These are phyloP conservation scores for Euryodendron excelsum DNA, from an alignment of 148 eudicot species.

Conservation along the genomic window DNA sequence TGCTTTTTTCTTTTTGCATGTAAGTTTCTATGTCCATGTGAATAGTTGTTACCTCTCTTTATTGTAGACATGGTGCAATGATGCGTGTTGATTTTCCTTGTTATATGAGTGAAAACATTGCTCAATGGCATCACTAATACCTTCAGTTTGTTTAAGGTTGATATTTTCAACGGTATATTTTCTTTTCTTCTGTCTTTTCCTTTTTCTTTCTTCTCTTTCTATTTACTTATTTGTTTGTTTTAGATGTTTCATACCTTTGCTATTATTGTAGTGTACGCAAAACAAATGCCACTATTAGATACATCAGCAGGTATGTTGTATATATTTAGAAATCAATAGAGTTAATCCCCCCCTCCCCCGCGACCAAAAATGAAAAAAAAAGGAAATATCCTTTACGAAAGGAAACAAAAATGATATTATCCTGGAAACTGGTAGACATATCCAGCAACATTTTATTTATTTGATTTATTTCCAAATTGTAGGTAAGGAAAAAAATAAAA, in stretches of 20 bases:
- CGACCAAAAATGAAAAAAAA: too few relatives aligned
- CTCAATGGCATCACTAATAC: too few relatives aligned
- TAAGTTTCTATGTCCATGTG: conserved; percentile 31
- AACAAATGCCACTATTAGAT: neutral
- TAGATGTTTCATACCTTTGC: neutral
- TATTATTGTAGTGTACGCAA: neutral
- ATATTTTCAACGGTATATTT: too few relatives aligned
- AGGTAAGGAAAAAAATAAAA: too few relatives aligned
- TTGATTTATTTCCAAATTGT: too few relatives aligned
- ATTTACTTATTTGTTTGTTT: neutral
- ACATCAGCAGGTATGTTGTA: too few relatives aligned
- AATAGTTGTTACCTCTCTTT: neutral
- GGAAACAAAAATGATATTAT: neutral
- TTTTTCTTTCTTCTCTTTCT: neutral
- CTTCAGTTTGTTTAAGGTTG: neutral
- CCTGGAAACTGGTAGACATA: neutral
- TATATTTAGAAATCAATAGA: too few relatives aligned
- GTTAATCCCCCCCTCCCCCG: too few relatives aligned
- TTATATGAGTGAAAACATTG: neutral
- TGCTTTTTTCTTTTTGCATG: conserved; percentile 76
- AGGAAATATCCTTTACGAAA: too few relatives aligned
- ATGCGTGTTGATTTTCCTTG: neutral
- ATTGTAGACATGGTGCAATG: neutral
- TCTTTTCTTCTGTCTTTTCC: neutral
- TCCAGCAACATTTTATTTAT: neutral